A percentile compares a stretch with the other conserved stretches of the same genome.
Conservation (phyloP, 148 eudicot species). For the Chenopodium album region DNA sequence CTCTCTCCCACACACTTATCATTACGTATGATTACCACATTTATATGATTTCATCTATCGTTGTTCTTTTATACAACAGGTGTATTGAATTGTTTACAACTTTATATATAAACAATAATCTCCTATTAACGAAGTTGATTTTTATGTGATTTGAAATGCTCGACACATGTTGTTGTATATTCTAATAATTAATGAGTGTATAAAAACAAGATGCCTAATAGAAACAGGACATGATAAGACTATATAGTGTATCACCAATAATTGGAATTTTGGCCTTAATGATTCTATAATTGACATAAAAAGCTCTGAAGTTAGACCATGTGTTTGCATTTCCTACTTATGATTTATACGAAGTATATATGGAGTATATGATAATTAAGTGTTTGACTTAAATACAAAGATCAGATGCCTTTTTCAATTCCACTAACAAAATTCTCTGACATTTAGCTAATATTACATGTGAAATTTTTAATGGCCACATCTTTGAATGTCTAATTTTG, state of each 20-base stretch:
- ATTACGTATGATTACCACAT: neutral
- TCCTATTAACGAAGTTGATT: too few species aligned
- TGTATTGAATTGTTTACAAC: too few species aligned
- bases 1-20: neutral
- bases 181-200: neutral
- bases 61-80: neutral
- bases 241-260: neutral
- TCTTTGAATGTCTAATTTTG: conserved; percentile 22
- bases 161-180: too few species aligned
- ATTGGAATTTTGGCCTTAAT: conserved; percentile 3
- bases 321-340: neutral
- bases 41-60: neutral
- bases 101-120: too few species aligned
- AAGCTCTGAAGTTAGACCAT: neutral
- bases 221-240: conserved; percentile 7
- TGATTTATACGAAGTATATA: too few species aligned
- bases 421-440: conserved; percentile 13
- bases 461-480: neutral
- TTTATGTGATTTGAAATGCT: too few species aligned
- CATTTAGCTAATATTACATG: conserved; percentile 8
- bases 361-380: neutral
- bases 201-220: neutral
- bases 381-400: neutral
- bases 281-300: neutral
- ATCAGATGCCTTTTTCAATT: neutral